These are phyloP conservation scores for Cicer chorassanicum DNA, from an alignment of 306 rosid genomes.

Conservation along the genomic window DNA sequence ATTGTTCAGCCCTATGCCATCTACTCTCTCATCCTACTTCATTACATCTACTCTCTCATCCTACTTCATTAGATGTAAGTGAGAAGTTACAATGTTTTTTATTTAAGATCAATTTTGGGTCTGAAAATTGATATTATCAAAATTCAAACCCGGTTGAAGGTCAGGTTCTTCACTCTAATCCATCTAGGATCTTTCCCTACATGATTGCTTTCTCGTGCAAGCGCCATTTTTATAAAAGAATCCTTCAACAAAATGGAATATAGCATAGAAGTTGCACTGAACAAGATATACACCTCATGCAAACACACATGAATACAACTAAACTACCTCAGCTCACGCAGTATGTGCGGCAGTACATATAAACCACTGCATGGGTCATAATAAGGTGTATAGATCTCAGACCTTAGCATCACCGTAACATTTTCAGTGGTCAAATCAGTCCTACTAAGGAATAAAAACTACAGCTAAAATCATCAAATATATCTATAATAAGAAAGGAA, in stretches of 20 bases:
- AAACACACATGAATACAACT: neutral
- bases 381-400: conserved; percentile 12
- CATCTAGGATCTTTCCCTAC: neutral
- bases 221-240: neutral
- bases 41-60: no score
- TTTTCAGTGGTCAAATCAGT: conserved; percentile 10
- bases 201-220: neutral
- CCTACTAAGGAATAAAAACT: conserved; percentile 3
- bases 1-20: no score
- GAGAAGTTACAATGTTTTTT: no score
- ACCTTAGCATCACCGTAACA: conserved; percentile 9
- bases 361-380: neutral
- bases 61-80: no score
- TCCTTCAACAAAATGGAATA: neutral
- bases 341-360: neutral
- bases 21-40: no score
- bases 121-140: neutral
- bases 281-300: neutral
- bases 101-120: no score
- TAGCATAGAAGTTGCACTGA: neutral
- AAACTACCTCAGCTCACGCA: neutral
- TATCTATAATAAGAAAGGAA: neutral
- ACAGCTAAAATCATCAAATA: neutral
- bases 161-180: neutral
- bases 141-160: neutral